Evolutionary conservation across 805 yeast genomes (phyloP), one percentile per base, ranked within the genome.

Genomic region (Pichia exigua): DNA sequence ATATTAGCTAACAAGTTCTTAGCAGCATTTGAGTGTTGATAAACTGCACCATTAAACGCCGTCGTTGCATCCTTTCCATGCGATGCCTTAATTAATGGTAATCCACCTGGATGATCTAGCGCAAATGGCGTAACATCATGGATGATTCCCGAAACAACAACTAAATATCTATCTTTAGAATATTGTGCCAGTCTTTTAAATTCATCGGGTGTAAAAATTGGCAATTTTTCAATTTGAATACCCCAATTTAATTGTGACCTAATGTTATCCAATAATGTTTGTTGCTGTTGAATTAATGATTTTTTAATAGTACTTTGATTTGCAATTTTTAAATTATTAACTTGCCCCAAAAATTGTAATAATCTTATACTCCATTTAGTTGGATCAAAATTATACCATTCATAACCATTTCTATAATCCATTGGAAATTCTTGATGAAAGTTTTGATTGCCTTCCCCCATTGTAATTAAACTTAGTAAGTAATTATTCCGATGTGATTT

Each of bases 351-450:
- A 55, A 72, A 65, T 47, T 74, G 72, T 53, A 81, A 65, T 1
- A 72, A 38, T 68, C 75, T 75, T 49, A 91, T 74, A 47, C 80
- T 72, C 83, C 88, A 81, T 72, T 87, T 90, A 42, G 95, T 85
- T 12, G 97, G 97, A 67, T 91, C 98, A 67, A 81, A 85, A 45
- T 85, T 83, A 67, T 81, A 82, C 78, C 83, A 75, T 55, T 81
- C 78, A 51, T 79, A 71, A 7, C 90, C 87, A 58, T 82, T 82
- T 55, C 97, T 76, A 70, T 85, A 90, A 68, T 91, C 97, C 57
- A 85, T 82, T 7, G 97, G 96, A 68, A 91, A 91, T 70, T 89
- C 96, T 71, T 92, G 97, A 71, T 91, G 98, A 72, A 86, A 92
- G 70, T 90, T 91, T 67, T 89, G 95, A 68, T 82, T 82, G 6